Conservation (phyloP, 208 protist genomes). For the Crithidia bombi region DNA sequence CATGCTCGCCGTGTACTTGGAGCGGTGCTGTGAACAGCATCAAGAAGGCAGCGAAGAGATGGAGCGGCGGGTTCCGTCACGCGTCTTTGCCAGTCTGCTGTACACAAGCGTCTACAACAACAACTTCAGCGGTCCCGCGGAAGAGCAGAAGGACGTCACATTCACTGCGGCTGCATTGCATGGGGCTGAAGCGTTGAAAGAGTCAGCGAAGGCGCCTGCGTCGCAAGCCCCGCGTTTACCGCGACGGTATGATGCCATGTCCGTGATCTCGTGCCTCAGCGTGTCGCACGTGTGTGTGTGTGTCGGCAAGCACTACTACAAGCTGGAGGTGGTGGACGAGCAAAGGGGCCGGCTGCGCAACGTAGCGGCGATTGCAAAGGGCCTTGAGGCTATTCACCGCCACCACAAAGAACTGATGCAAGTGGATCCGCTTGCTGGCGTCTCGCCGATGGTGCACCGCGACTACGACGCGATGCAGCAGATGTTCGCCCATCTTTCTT, state of each 20-base stretch:
- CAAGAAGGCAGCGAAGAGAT: neutral
- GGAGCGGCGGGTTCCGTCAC: conserved; percentile 15
- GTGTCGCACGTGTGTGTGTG: conserved; percentile 77
- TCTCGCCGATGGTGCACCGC: conserved; percentile 42
- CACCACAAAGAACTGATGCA: conserved; percentile 20
- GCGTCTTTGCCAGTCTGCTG: conserved; percentile 21
- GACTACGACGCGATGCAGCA: conserved; percentile 49
- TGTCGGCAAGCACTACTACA: conserved; percentile 73
- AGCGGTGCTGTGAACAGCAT: conserved; percentile 21
- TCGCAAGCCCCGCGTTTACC: neutral
- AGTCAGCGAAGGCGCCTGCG: neutral
- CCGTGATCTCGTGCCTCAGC: conserved; percentile 25
- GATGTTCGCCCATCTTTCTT: conserved; percentile 56
- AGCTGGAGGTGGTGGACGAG: conserved; percentile 61
- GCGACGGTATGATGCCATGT: conserved; percentile 28
- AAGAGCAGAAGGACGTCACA: conserved; percentile 34
- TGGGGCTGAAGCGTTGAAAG: conserved; percentile 1
- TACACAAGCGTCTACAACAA: conserved; percentile 32
- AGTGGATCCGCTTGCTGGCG: conserved; percentile 5
- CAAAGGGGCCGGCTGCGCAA: conserved; percentile 20
- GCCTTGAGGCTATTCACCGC: conserved; percentile 28
- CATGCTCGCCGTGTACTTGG: conserved; percentile 22
- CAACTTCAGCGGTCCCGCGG: conserved; percentile 29
- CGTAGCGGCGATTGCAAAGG: conserved; percentile 23
- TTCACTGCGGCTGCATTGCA: conserved; percentile 18